Evolutionary conservation across 1,139 yeast species (phyloP).

Genomic region (Lodderomyces oxycetoniae): DNA sequence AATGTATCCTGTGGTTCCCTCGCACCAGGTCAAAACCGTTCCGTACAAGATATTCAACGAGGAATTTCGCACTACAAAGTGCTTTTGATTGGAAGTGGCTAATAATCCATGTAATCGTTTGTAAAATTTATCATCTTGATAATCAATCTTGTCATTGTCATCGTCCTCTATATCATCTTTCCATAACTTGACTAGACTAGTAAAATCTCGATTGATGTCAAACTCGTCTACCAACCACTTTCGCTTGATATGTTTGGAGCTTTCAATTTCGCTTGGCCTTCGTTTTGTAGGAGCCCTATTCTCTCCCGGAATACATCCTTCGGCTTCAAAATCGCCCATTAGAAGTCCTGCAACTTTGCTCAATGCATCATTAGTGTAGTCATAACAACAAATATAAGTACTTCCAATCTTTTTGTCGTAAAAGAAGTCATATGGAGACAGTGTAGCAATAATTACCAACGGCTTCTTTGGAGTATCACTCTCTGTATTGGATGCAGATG

Average conservation of each 20-base stretch:
- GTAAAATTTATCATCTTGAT: constrained; percentile 28
- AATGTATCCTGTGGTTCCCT: constrained; percentile 40
- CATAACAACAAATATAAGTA: constrained; percentile 59
- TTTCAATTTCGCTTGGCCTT: constrained; percentile 17
- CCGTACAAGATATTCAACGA: constrained; percentile 56
- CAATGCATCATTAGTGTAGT: constrained; percentile 51
- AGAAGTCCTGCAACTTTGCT: constrained; percentile 47
- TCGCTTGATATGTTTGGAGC: constrained; percentile 27
- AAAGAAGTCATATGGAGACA: constrained; percentile 61
- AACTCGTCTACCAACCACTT: constrained; percentile 62
- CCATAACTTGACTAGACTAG: constrained; percentile 43
- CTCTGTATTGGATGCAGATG: constrained; percentile 19
- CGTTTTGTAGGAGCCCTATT: constrained; percentile 29
- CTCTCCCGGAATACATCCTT: constrained; percentile 58
- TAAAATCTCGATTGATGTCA: constrained; percentile 48
- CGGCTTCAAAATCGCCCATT: constrained; percentile 51
- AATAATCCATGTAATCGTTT: constrained; percentile 31
- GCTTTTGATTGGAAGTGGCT: constrained; percentile 34
- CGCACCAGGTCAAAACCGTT: constrained; percentile 53
- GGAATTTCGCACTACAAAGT: constrained; percentile 59
- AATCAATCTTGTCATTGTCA: constrained; percentile 17
- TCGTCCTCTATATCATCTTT: constrained; percentile 17
- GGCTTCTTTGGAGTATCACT: constrained; percentile 41
- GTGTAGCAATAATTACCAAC: constrained; percentile 56
- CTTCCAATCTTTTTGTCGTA: constrained; percentile 53